These are phyloP conservation scores for Melaleuca quinquenervia DNA, from an alignment of 345 rosid genomes.

Conservation along the genomic window DNA sequence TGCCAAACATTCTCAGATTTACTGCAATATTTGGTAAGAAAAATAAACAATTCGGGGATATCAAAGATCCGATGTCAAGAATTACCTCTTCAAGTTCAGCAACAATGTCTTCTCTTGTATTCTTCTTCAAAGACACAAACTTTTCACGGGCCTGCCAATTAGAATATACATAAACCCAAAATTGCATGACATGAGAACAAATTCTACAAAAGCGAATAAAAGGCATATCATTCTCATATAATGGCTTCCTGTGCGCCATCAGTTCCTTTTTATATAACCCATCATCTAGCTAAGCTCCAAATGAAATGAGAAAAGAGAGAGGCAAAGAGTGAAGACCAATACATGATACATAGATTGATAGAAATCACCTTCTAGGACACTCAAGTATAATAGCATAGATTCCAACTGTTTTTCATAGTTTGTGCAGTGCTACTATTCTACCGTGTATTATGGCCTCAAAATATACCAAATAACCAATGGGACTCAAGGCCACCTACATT, in stretches of 20 bases:
- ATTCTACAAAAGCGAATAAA: not conserved
- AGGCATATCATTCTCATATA: not conserved
- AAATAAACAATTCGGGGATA: not conserved
- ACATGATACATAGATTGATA: not conserved
- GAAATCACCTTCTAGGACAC: not conserved
- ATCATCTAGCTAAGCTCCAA: not conserved
- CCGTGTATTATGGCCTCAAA: not conserved
- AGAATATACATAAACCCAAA: not conserved
- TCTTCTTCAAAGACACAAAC: constrained; percentile 78
- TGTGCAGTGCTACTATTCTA: not conserved
- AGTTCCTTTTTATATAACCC: not conserved
- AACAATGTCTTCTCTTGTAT: constrained; percentile 55
- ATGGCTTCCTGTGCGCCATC: not conserved
- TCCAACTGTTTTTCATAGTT: not conserved
- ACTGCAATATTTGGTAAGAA: not conserved
- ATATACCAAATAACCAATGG: not conserved
- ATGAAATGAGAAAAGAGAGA: not conserved
- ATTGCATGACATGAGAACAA: not conserved
- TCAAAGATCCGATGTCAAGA: not conserved
- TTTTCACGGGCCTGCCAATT: constrained; percentile 68
- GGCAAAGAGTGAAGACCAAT: not conserved
- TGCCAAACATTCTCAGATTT: not conserved
- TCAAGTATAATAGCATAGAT: not conserved
- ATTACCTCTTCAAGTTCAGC: constrained; percentile 81
- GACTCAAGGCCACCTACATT: not conserved